Percentiles rank a stretch among this genome's conserved stretches.
Conservation (phyloP, 225 moss, liverwort and hornwort genomes). For the Anthoceros angustus region DNA sequence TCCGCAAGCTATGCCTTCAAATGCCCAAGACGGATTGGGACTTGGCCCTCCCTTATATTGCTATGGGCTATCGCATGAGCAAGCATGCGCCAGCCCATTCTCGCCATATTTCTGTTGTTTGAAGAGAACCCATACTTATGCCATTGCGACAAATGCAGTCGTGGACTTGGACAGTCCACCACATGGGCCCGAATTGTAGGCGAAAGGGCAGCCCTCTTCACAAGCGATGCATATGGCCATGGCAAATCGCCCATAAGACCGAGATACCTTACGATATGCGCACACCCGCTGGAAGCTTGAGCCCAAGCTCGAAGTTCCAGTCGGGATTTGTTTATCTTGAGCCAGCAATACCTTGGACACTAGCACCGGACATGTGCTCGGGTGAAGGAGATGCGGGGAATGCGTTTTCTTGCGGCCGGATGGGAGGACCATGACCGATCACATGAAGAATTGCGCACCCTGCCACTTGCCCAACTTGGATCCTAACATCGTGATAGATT, state of each 20-base stretch:
- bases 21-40: conserved; percentile 5
- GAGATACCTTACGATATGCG: background rate
- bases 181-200: background rate
- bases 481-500: conserved; percentile 5
- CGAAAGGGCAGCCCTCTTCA: background rate
- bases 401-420: background rate
- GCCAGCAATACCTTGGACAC: conserved; percentile 2
- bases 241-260: conserved; percentile 6
- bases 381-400: background rate
- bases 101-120: conserved; percentile 5
- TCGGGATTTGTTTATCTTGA: too few relatives aligned
- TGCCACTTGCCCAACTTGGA: conserved; percentile 7
- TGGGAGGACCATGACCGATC: background rate
- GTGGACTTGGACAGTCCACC: background rate
- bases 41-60: background rate
- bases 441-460: too few relatives aligned
- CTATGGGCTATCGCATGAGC: conserved; percentile 5
- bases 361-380: background rate
- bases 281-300: too few relatives aligned
- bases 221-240: conserved; percentile 6
- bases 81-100: conserved; percentile 5
- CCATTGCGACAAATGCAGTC: conserved; percentile 5
- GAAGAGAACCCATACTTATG: background rate
- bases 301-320: too few relatives aligned
- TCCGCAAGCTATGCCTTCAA: conserved; percentile 3